Conservation (phyloP, 768 basidiomycete species). For the Strobilomyces confusus region DNA sequence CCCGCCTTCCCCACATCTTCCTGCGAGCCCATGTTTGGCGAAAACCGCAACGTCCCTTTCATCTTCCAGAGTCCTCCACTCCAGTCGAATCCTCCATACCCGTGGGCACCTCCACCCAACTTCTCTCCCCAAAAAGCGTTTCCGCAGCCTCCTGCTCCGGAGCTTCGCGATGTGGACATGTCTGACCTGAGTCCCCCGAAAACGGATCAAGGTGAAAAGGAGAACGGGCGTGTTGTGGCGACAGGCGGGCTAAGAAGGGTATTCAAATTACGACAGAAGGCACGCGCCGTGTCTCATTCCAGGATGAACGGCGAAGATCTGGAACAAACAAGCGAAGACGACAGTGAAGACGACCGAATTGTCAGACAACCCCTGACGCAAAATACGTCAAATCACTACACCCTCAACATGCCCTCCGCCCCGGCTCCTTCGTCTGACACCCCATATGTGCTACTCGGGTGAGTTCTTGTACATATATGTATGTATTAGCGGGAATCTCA, state of each 20-base stretch:
- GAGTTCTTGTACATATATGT: constrained; percentile 23
- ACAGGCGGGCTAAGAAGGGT: constrained; percentile 64
- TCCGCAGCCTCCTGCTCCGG: constrained; percentile 40
- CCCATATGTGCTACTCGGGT: constrained; percentile 88
- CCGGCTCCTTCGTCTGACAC: constrained; percentile 53
- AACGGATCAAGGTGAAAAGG: constrained; percentile 38
- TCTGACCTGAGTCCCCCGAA: constrained; percentile 62
- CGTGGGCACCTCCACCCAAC: constrained; percentile 64
- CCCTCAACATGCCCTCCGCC: constrained; percentile 71
- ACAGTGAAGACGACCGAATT: constrained; percentile 46
- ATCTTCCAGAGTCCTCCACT: constrained; percentile 58
- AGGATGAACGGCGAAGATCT: constrained; percentile 24
- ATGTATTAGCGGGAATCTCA: constrained; percentile 17
- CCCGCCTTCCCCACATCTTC: constrained; percentile 33
- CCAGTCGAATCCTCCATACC: constrained; percentile 39
- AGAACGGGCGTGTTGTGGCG: constrained; percentile 50
- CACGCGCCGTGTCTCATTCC: constrained; percentile 31
- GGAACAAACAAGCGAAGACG: constrained; percentile 40
- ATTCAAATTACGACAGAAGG: constrained; percentile 55
- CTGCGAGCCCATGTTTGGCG: constrained; percentile 53
- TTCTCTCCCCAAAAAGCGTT: constrained; percentile 61
- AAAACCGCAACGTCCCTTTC: constrained; percentile 68
- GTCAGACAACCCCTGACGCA: constrained; percentile 39
- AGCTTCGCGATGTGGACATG: constrained; percentile 73
- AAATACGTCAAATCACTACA: constrained; percentile 76